These are phyloP conservation scores for Apiotrichum veenhuisii DNA, from an alignment of 1,284 basidiomycete genomes.

Conservation along the genomic window DNA sequence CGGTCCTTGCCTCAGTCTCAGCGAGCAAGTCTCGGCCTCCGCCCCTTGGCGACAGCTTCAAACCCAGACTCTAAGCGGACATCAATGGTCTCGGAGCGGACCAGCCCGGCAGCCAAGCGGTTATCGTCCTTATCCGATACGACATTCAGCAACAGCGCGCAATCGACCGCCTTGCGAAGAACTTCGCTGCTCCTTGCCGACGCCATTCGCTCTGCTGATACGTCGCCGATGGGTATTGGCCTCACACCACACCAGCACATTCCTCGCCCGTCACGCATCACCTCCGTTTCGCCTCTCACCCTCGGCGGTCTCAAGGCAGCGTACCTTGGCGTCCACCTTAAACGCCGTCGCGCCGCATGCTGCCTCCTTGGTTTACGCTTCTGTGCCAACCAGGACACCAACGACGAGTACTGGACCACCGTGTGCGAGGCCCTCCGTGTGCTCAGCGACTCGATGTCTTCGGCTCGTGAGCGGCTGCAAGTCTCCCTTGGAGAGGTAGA, in stretches of 20 bases:
- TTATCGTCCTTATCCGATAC: neutral
- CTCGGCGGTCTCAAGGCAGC: constrained; percentile 38
- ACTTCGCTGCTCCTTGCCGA: constrained; percentile 6
- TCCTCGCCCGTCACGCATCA: constrained; percentile 4
- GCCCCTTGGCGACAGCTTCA: neutral
- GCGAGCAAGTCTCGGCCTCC: constrained; percentile 2
- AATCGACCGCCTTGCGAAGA: constrained; percentile 2
- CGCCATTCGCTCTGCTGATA: neutral
- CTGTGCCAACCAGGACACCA: constrained; percentile 1
- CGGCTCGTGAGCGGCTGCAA: constrained; percentile 24
- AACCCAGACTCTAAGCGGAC: constrained; percentile 7
- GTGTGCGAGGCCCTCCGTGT: constrained; percentile 21
- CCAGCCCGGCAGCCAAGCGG: neutral
- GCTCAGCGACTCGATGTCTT: constrained; percentile 20
- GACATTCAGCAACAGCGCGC: neutral
- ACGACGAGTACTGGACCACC: constrained; percentile 30
- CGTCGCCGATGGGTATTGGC: neutral
- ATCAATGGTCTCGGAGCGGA: constrained; percentile 5
- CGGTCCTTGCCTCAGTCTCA: constrained; percentile 11
- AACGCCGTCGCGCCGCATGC: constrained; percentile 37
- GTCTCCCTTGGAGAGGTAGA: constrained; percentile 14
- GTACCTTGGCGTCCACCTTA: constrained; percentile 39
- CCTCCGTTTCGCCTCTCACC: constrained; percentile 37
- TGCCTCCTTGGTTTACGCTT: constrained; percentile 41
- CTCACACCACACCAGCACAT: neutral